Conservation (phyloP, 2,329 filamentous ascomycete species). For the Tolypocladium ovalisporum region DNA sequence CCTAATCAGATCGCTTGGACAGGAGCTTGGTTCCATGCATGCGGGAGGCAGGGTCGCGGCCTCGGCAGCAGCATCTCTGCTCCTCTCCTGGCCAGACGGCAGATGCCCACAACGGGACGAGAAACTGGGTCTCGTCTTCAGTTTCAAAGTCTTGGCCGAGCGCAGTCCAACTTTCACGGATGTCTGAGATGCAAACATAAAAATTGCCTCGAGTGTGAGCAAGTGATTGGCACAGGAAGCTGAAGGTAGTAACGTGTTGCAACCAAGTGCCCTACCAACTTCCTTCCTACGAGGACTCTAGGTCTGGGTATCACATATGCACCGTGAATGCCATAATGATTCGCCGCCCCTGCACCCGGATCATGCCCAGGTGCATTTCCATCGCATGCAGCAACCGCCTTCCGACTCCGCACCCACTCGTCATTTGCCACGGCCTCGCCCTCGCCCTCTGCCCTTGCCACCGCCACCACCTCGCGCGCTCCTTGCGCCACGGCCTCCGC, state of each 20-base stretch:
- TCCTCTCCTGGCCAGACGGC: not conserved
- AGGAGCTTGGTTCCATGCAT: not conserved
- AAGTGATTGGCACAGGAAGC: not conserved
- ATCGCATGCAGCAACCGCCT: not conserved
- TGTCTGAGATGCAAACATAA: not conserved
- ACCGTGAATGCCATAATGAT: not conserved
- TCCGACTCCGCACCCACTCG: no score
- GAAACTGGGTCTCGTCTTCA: not conserved
- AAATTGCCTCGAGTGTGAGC: no score
- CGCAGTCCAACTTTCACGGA: not conserved
- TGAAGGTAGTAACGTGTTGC: not conserved
- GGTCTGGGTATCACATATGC: constrained; percentile 4
- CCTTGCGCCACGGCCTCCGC: constrained; percentile 8
- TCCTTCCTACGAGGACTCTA: not conserved
- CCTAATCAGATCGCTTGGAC: not conserved
- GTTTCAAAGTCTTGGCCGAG: not conserved
- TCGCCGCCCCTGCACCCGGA: constrained; percentile 1
- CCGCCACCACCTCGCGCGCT: constrained; percentile 5
- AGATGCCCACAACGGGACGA: not conserved
- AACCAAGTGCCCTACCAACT: no score
- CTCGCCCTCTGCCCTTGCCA: constrained; percentile 13
- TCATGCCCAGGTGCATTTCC: not conserved
- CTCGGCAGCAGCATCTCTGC: not conserved
- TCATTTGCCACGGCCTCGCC: constrained; percentile 13
- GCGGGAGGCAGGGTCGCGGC: not conserved